phyloP scores from a whole-genome alignment of 1,284 basidiomycete genomes.

The Amylostereum chailletii region DNA sequence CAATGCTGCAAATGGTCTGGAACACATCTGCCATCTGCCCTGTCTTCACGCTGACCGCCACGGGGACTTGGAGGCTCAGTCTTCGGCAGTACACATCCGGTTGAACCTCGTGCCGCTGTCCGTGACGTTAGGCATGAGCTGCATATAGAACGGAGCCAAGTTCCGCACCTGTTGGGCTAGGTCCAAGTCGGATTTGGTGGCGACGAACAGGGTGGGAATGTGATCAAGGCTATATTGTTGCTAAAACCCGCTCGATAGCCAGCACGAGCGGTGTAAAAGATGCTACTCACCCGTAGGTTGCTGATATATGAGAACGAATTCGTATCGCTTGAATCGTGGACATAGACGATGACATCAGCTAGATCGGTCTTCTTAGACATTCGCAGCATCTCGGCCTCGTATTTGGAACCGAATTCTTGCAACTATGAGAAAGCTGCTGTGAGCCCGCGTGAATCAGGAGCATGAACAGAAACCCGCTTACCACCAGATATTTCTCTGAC shows the following conservation, averaged over 20 bases:
- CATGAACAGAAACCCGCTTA: slow-evolving; percentile 32
- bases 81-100: slow-evolving; percentile 94
- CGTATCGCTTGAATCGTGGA: slow-evolving; percentile 96
- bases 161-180: slow-evolving; percentile 79
- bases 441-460: slow-evolving; percentile 3
- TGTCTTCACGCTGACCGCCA: slow-evolving; percentile 83
- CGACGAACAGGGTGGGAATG: slow-evolving; percentile 94
- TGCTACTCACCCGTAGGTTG: slow-evolving; percentile 72
- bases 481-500: slow-evolving; percentile 92
- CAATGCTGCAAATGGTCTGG: slow-evolving; percentile 77
- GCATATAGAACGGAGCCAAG: slow-evolving; percentile 4
- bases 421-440: slow-evolving; percentile 39
- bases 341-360: slow-evolving; percentile 92
- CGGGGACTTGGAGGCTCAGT: slow-evolving; percentile 78
- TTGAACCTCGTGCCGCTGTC: slow-evolving; percentile 91
- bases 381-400: slow-evolving; percentile 86
- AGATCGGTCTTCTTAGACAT: slow-evolving; percentile 87
- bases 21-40: slow-evolving; percentile 87
- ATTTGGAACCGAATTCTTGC: slow-evolving; percentile 95
- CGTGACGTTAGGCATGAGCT: slow-evolving; percentile 8
- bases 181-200: slow-evolving; percentile 96
- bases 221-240: slow-evolving; percentile 96
- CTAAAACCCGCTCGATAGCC: slow-evolving; percentile 28
- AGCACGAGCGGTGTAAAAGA: slow-evolving; percentile 5
- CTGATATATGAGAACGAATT: slow-evolving; percentile 99